Conservation (phyloP, 2,329 filamentous ascomycete species). For the Byssoonygena ceratinophila region DNA sequence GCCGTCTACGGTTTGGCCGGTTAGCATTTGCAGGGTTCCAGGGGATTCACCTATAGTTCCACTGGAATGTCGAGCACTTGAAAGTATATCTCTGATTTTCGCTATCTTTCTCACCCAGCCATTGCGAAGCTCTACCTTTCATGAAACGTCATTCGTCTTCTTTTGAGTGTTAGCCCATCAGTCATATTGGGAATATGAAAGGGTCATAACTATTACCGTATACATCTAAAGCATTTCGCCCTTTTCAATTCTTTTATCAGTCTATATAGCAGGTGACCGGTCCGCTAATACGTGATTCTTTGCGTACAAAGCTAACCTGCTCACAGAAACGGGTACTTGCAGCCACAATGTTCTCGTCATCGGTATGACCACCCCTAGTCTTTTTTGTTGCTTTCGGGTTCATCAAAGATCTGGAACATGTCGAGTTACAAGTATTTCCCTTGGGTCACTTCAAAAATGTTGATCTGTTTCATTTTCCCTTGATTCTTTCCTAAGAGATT, state of each 20-base stretch:
- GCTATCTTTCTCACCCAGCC: background rate
- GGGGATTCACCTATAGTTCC: background rate
- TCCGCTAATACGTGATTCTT: background rate
- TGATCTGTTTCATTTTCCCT: background rate
- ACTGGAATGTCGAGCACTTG: background rate
- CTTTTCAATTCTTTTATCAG: background rate
- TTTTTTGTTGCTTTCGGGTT: background rate
- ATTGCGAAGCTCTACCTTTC: background rate
- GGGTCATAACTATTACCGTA: background rate
- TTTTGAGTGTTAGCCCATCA: background rate
- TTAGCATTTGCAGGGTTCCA: background rate
- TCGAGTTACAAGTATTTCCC: background rate
- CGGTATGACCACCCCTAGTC: background rate
- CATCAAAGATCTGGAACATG: background rate
- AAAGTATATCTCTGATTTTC: background rate
- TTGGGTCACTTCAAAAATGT: background rate
- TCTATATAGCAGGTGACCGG: background rate
- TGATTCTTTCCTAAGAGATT: background rate
- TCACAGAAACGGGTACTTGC: slow-evolving; percentile 1
- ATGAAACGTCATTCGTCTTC: background rate
- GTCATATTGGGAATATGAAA: background rate
- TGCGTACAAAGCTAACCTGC: background rate
- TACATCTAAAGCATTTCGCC: background rate
- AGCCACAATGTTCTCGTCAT: slow-evolving; percentile 6
- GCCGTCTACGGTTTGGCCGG: background rate